Percentiles rank a stretch among this genome's conserved stretches.
Evolutionary conservation across 2,329 filamentous ascomycete genomes (phyloP).

Genomic region (Clarireedia hainanense): DNA sequence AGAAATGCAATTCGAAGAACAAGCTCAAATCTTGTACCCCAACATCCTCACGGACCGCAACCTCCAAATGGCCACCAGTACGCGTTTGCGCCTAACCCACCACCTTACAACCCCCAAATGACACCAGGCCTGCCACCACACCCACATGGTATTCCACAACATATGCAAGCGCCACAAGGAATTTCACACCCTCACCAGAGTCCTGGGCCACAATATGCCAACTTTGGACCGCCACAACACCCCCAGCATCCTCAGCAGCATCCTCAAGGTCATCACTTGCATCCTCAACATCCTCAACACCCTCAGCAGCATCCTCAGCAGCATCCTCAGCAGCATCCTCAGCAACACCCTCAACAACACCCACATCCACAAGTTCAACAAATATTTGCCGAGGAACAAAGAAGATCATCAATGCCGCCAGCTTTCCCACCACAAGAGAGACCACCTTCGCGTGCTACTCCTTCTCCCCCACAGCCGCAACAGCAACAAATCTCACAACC

Average conservation of each 20-base stretch:
- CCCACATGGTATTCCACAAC: constrained; percentile 30
- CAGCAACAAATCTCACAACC: constrained; percentile 45
- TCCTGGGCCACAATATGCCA: constrained; percentile 34
- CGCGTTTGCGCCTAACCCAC: constrained; percentile 76
- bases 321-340: constrained; percentile 30
- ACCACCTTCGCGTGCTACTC: constrained; percentile 39
- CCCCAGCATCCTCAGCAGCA: constrained; percentile 24
- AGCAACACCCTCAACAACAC: constrained; percentile 35
- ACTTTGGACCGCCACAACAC: constrained; percentile 30
- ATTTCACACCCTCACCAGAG: constrained; percentile 28
- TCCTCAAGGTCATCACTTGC: background rate
- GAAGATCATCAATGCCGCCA: constrained; percentile 65
- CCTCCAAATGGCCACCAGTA: constrained; percentile 56
- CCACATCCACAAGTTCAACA: constrained; percentile 51
- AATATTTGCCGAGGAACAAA: constrained; percentile 68
- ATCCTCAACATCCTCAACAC: background rate
- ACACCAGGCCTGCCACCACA: constrained; percentile 31
- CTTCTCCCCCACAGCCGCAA: constrained; percentile 53
- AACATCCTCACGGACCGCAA: constrained; percentile 47
- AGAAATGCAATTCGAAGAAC: constrained; percentile 70
- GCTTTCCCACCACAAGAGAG: constrained; percentile 54
- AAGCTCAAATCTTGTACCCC: constrained; percentile 65
- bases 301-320: constrained; percentile 26
- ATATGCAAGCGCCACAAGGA: constrained; percentile 17
- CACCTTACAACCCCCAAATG: constrained; percentile 69